Conservation (phyloP, 495 filamentous ascomycete species). For the Poronia punctata region DNA sequence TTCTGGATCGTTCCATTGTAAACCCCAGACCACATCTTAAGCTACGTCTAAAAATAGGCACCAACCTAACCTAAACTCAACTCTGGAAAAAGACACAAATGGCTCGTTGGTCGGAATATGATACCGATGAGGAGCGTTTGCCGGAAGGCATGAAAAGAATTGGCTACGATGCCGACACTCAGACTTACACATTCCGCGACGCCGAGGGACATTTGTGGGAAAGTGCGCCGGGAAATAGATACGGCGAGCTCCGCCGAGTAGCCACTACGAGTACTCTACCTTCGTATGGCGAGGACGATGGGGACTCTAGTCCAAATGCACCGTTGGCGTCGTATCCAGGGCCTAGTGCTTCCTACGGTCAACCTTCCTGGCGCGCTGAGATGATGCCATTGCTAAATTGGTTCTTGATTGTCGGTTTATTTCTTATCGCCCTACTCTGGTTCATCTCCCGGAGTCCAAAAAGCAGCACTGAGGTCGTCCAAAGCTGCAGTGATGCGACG, state of each 20-base stretch:
- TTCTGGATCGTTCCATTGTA: too few species aligned
- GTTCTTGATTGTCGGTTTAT: conserved; percentile 25
- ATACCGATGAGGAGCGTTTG: conserved; percentile 44
- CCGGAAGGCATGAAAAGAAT: conserved; percentile 46
- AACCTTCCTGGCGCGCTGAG: conserved; percentile 24
- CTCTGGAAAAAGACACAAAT: conserved; percentile 16
- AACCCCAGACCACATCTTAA: too few species aligned
- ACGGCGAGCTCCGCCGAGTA: conserved; percentile 36
- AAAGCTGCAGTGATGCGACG: conserved; percentile 13
- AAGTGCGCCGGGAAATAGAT: conserved; percentile 35
- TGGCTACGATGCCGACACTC: conserved; percentile 48
- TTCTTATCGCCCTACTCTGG: conserved; percentile 25
- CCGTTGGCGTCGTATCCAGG: conserved; percentile 8
- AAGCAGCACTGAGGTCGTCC: conserved; percentile 1
- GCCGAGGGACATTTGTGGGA: conserved; percentile 35
- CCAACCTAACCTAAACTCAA: background rate
- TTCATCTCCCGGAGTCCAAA: conserved; percentile 13
- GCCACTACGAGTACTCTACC: conserved; percentile 1
- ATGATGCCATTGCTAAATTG: conserved; percentile 30
- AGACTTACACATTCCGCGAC: conserved; percentile 43
- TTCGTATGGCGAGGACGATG: conserved; percentile 17
- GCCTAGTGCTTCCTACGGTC: conserved; percentile 2
- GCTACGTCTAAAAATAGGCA: too few species aligned
- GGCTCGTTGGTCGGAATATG: conserved; percentile 37
- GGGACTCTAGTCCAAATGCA: conserved; percentile 13